These are phyloP conservation scores for Pyronema omphalodes DNA, from an alignment of 495 filamentous ascomycete genomes.

Conservation along the genomic window DNA sequence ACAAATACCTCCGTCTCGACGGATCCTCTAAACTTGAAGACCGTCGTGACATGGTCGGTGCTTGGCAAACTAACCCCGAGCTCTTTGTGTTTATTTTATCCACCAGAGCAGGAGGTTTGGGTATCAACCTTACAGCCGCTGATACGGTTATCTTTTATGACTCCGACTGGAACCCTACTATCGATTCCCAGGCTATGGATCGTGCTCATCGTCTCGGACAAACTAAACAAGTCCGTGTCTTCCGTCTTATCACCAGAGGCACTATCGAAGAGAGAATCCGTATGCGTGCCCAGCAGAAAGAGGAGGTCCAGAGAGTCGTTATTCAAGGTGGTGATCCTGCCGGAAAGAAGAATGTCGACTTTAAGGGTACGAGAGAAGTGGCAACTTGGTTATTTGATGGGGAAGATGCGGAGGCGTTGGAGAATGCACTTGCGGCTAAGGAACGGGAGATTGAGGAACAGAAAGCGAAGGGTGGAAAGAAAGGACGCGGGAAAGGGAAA, in stretches of 20 bases:
- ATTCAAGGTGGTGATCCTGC: slow-evolving; percentile 69
- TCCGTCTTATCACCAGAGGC: slow-evolving; percentile 87
- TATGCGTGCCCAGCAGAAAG: slow-evolving; percentile 92
- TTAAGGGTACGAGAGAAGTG: slow-evolving; percentile 27
- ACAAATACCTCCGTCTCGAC: slow-evolving; percentile 92
- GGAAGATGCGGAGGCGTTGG: slow-evolving; percentile 24
- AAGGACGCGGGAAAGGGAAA: slow-evolving; percentile 48
- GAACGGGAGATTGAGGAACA: slow-evolving; percentile 22
- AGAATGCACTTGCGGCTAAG: slow-evolving; percentile 27
- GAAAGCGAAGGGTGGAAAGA: slow-evolving; percentile 24
- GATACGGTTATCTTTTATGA: slow-evolving; percentile 98
- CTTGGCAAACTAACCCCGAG: slow-evolving; percentile 76
- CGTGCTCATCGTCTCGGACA: slow-evolving; percentile 95
- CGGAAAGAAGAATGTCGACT: slow-evolving; percentile 37
- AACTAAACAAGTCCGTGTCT: slow-evolving; percentile 89
- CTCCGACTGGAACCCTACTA: slow-evolving; percentile 97
- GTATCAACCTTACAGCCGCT: slow-evolving; percentile 84
- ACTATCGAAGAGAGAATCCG: slow-evolving; percentile 98
- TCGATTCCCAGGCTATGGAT: slow-evolving; percentile 97
- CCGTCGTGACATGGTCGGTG: slow-evolving; percentile 84
- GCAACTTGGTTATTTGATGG: slow-evolving; percentile 24
- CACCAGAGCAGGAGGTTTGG: slow-evolving; percentile 89
- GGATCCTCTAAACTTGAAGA: slow-evolving; percentile 98
- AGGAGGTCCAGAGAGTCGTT: slow-evolving; percentile 96
- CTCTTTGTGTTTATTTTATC: slow-evolving; percentile 94